These are phyloP conservation scores for Aquilaria malaccensis DNA, from an alignment of 345 rosid genomes.

Conservation along the genomic window DNA sequence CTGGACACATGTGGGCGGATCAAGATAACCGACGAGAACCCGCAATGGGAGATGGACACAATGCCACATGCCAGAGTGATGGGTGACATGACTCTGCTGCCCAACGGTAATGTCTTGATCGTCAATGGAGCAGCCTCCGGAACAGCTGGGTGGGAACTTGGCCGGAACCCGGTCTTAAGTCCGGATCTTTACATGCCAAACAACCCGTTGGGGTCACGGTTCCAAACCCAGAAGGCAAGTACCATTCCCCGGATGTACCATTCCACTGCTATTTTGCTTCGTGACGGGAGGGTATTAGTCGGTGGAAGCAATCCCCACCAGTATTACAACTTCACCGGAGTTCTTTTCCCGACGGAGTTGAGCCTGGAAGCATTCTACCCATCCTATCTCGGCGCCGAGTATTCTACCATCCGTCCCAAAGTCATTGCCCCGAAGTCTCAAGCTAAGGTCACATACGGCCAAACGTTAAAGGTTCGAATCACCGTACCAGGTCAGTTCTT, in stretches of 20 bases:
- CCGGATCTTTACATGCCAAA: constrained; percentile 15
- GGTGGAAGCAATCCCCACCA: constrained; percentile 41
- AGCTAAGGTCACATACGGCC: constrained; percentile 11
- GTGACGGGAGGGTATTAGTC: constrained; percentile 35
- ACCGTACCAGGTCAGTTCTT: neutral
- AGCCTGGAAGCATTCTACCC: constrained; percentile 44
- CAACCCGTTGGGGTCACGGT: constrained; percentile 4
- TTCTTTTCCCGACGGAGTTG: constrained; percentile 28
- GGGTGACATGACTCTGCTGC: constrained; percentile 50
- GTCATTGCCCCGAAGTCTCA: constrained; percentile 15
- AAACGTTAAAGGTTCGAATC: constrained; percentile 12
- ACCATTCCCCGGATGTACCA: constrained; percentile 36
- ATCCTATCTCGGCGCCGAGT: constrained; percentile 22
- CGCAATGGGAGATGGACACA: constrained; percentile 33
- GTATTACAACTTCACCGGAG: constrained; percentile 24
- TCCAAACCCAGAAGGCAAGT: constrained; percentile 24
- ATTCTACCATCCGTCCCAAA: constrained; percentile 15
- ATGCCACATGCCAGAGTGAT: constrained; percentile 41
- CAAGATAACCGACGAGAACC: constrained; percentile 14
- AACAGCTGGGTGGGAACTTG: constrained; percentile 20
- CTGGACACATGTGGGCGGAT: constrained; percentile 24
- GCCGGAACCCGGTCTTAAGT: constrained; percentile 14
- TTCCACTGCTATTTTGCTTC: constrained; percentile 33
- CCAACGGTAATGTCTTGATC: constrained; percentile 34
- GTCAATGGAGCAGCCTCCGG: constrained; percentile 42